Evolutionary conservation across 148 eudicot genomes (phyloP).

Genomic region (Cornus suecica): DNA sequence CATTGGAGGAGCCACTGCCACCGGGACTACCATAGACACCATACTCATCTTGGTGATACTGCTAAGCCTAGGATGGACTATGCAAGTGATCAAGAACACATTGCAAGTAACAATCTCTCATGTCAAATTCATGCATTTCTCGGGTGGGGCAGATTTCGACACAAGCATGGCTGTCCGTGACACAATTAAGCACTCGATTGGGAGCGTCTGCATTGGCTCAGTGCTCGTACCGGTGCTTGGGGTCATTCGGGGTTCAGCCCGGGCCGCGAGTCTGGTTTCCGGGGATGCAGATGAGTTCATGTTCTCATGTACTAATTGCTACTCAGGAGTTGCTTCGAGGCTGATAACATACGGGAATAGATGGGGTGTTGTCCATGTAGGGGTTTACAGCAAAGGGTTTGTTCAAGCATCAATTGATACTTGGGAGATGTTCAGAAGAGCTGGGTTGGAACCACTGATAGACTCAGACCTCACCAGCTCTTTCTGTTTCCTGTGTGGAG

Average conservation of each 20-base stretch:
- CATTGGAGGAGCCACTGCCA: slow-evolving; percentile 57
- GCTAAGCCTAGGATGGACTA: slow-evolving; percentile 39
- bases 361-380: slow-evolving; percentile 73
- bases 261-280: slow-evolving; percentile 37
- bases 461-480: slow-evolving; percentile 61
- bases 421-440: slow-evolving; percentile 58
- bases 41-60: slow-evolving; percentile 26
- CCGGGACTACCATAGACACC: slow-evolving; percentile 12
- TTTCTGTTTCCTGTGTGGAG: slow-evolving; percentile 56
- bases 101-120: slow-evolving; percentile 47
- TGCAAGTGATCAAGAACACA: slow-evolving; percentile 57
- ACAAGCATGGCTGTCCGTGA: slow-evolving; percentile 13
- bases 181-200: slow-evolving; percentile 24
- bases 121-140: slow-evolving; percentile 39
- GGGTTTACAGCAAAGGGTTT: slow-evolving; percentile 56
- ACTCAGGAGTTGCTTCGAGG: slow-evolving; percentile 38
- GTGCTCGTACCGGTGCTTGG: slow-evolving; percentile 39
- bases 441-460: slow-evolving; percentile 39
- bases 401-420: slow-evolving; percentile 49
- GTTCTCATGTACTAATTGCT: slow-evolving; percentile 66
- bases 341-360: slow-evolving; percentile 46
- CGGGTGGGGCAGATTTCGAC: slow-evolving; percentile 27
- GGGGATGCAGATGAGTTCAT: slow-evolving; percentile 70
- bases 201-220: slow-evolving; percentile 49
- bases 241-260: slow-evolving; percentile 38